Base-by-base conservation (phyloP, 129 eudicot genomes). In the Cynara cardunculus region DNA sequence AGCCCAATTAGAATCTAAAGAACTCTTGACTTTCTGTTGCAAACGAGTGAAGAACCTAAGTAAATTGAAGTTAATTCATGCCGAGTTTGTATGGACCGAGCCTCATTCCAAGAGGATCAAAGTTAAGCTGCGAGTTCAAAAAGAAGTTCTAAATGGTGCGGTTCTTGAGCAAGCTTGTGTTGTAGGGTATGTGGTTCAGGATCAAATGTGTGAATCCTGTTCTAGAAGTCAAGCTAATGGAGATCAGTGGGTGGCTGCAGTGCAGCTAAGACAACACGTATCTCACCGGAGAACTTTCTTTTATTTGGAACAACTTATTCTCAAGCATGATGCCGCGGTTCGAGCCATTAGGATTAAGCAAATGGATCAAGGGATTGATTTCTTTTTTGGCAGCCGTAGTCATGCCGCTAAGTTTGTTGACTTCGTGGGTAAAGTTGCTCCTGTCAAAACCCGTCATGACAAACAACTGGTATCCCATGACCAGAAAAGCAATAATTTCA, bases 171-270 rank as follows among this genome's bases (percentile, higher is more conserved):
- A 89, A 56, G 46, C 89, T 30, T 89, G 80, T 56, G 56, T 67
- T 0, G 89, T 87, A 10, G 93, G 84, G 71, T 89, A 89, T 71
- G 87, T 87, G 25, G 90, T 89, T 31, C 90, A 86, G 25, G 85
- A 89, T 41, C 90, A 89, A 61, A 84, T 86, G 90, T 89, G 93
- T 66, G 93, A 89, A 11, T 82, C 87, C 12, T 89, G 93, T 69
- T 31, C 84, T 2, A 89, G 80, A 82, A 77, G 80, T 19, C 87
- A 82, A 44, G 90, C 86, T 2, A 89, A 89, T 24, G 90, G 89
- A 0, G 93, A 89, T 62, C 90, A 85, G 76, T 89, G 93, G 93
- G 90, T 87, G 49, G 93, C 93, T 69, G 82, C 86, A 12, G 93
- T 89, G 4, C 93, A 89, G 39, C 82, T 89, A 25, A 46, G 93